Conservation (phyloP, 2,329 filamentous ascomycete species). For the Aspergillus ochraceus region DNA sequence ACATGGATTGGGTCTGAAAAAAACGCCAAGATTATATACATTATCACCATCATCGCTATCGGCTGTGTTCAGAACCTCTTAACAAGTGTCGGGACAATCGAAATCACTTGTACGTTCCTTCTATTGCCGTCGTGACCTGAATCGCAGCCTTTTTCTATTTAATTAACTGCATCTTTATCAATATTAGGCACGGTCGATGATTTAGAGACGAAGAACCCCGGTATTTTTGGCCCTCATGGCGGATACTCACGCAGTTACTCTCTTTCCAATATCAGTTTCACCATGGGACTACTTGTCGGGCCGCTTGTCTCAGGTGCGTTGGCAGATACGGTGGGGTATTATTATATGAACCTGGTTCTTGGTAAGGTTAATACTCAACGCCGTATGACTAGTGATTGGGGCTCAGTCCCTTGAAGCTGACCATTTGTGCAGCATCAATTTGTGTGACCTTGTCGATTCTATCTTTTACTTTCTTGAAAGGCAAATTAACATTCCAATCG, state of each 20-base stretch:
- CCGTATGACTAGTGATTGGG: neutral
- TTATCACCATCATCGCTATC: neutral
- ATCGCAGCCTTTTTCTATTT: neutral
- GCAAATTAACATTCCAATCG: neutral
- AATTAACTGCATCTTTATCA: neutral
- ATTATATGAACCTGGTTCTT: neutral
- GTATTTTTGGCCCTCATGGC: slow-evolving; percentile 15
- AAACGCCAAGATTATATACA: neutral
- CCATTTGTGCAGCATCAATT: neutral
- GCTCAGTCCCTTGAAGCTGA: too few species aligned
- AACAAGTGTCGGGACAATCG: neutral
- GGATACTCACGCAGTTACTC: slow-evolving; percentile 15
- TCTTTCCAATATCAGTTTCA: slow-evolving; percentile 15
- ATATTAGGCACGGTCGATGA: slow-evolving; percentile 11
- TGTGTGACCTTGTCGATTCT: neutral
- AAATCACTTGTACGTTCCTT: neutral
- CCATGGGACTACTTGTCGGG: slow-evolving; percentile 14
- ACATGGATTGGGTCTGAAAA: neutral
- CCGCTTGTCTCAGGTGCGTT: slow-evolving; percentile 17
- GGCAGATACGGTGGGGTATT: slow-evolving; percentile 13
- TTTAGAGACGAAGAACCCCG: slow-evolving; percentile 8
- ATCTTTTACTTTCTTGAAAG: neutral
- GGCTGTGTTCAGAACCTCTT: neutral
- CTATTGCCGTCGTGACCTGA: neutral
- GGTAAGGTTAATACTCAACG: neutral